A percentile compares a stretch with the other conserved stretches of the same genome.
phyloP scores from a whole-genome alignment of 352 stramenopile genomes.

The Blastocystis sp. region DNA sequence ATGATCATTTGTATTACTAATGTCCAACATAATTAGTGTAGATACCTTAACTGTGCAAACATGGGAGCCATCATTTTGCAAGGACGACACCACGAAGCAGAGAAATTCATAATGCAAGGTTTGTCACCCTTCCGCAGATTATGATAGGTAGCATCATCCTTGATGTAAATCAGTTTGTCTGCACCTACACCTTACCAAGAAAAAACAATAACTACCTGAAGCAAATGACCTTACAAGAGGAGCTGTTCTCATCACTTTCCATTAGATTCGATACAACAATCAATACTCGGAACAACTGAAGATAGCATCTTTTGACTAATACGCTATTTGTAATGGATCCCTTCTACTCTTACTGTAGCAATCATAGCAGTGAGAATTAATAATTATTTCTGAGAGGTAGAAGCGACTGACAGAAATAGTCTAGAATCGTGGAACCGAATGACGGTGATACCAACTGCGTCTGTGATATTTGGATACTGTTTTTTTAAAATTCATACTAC shows the following conservation, averaged over 20 bases:
- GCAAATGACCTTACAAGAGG: not conserved
- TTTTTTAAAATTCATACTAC: not conserved
- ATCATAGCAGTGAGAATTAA: not conserved
- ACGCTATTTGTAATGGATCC: not conserved
- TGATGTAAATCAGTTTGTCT: slow-evolving; percentile 61
- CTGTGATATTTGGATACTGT: no score
- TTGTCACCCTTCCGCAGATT: slow-evolving; percentile 60
- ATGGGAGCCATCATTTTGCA: slow-evolving; percentile 75
- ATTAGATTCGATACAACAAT: not conserved
- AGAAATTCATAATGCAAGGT: slow-evolving; percentile 74
- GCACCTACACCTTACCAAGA: not conserved
- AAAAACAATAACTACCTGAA: not conserved
- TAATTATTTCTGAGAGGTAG: not conserved
- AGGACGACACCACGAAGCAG: slow-evolving; percentile 76
- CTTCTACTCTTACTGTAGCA: not conserved
- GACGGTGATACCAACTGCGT: not conserved
- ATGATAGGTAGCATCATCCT: slow-evolving; percentile 44
- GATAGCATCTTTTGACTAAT: not conserved
- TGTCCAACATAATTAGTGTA: not conserved
- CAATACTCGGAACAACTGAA: no score
- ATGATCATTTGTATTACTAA: slow-evolving; percentile 66
- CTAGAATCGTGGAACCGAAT: not conserved
- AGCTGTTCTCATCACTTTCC: not conserved
- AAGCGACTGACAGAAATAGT: not conserved
- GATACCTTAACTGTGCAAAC: slow-evolving; percentile 71